Evolutionary conservation across 805 yeast genomes (phyloP).

Genomic region (Monosporozyma solicola): DNA sequence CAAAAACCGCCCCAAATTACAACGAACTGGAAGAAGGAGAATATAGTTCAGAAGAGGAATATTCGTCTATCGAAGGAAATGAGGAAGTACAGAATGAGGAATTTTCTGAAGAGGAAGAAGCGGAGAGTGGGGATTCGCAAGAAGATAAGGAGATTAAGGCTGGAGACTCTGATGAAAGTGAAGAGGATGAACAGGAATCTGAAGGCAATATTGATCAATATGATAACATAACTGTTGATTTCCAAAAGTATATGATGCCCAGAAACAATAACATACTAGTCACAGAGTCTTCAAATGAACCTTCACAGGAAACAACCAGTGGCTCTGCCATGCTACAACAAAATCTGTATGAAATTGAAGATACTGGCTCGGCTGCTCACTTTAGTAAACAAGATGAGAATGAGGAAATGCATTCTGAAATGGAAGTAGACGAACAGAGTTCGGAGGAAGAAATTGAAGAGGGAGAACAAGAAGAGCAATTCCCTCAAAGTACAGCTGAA

Average conservation of each 20-base stretch:
- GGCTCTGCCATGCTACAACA: not conserved
- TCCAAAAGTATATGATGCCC: constrained; percentile 2
- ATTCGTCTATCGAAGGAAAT: not conserved
- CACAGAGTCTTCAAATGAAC: not conserved
- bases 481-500: not conserved
- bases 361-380: not conserved
- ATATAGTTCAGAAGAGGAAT: not conserved
- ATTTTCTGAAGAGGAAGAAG: not conserved
- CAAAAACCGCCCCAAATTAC: too few species aligned
- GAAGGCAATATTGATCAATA: not conserved
- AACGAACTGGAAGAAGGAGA: not conserved
- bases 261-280: not conserved
- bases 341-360: not conserved
- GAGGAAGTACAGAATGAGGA: not conserved
- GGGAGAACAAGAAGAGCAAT: not conserved
- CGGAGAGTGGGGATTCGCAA: too few species aligned
- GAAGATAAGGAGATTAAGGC: not conserved
- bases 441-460: not conserved
- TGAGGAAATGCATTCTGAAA: not conserved
- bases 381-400: not conserved
- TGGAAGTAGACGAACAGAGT: not conserved
- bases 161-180: not conserved
- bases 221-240: not conserved
- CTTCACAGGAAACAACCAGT: not conserved
- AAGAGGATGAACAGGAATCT: not conserved